Conservation (phyloP, 495 filamentous ascomycete species). For the Aspergillus haitiensis region DNA sequence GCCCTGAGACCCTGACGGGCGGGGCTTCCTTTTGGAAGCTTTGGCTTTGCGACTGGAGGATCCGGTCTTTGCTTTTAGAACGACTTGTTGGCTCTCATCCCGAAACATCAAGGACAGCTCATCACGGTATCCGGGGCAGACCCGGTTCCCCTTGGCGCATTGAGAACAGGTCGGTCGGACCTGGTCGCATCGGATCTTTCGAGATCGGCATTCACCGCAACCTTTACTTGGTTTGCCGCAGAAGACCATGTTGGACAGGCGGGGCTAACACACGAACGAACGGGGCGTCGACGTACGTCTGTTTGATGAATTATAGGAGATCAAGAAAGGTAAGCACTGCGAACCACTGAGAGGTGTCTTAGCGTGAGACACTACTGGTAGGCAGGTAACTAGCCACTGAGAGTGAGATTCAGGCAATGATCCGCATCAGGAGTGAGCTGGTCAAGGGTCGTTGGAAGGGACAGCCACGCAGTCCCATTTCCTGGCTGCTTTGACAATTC, state of each 20-base stretch:
- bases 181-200: slow-evolving; percentile 69
- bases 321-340: slow-evolving; percentile 28
- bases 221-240: slow-evolving; percentile 71
- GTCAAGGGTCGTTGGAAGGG: neutral
- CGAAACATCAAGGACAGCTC: slow-evolving; percentile 70
- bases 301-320: slow-evolving; percentile 7
- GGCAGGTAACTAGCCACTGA: neutral
- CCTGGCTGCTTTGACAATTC: neutral
- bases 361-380: neutral
- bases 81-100: slow-evolving; percentile 68
- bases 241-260: slow-evolving; percentile 60
- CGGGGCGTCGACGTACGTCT: slow-evolving; percentile 1
- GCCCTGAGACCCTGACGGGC: slow-evolving; percentile 12
- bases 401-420: neutral
- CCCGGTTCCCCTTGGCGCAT: slow-evolving; percentile 62
- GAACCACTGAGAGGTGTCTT: slow-evolving; percentile 11
- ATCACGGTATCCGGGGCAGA: slow-evolving; percentile 70
- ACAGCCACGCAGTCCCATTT: neutral
- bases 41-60: slow-evolving; percentile 24
- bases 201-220: slow-evolving; percentile 69
- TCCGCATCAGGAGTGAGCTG: neutral
- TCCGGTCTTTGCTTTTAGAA: slow-evolving; percentile 58
- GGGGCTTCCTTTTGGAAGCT: slow-evolving; percentile 16
- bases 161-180: slow-evolving; percentile 65
- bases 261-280: slow-evolving; percentile 13